Evolutionary conservation across 257 asterid genomes (phyloP).

Genomic region (Knoxia roxburghii): DNA sequence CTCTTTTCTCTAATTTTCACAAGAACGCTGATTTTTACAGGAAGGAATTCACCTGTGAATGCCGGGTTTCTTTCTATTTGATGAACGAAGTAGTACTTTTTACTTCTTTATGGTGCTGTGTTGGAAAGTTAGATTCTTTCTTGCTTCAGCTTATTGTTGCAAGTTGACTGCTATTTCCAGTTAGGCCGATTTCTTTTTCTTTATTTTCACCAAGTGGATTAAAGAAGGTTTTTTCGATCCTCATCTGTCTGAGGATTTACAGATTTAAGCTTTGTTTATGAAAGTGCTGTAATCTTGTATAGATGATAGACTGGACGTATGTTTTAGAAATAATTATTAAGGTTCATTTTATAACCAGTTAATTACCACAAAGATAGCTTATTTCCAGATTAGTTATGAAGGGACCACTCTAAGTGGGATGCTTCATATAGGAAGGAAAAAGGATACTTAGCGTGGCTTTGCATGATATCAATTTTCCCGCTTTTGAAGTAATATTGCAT

Average conservation of each 20-base stretch:
- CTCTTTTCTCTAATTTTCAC: background rate
- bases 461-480: conserved; percentile 14
- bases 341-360: background rate
- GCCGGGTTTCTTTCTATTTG: background rate
- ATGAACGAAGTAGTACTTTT: background rate
- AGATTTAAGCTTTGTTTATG: background rate
- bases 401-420: conserved; percentile 21
- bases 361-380: conserved; percentile 21
- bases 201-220: background rate
- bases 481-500: conserved; percentile 19
- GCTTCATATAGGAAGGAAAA: conserved; percentile 16
- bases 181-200: background rate
- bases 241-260: background rate
- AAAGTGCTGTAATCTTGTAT: background rate
- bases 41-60: background rate
- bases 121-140: background rate
- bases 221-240: background rate
- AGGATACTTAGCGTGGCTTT: conserved; percentile 11
- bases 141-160: background rate
- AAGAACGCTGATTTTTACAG: background rate
- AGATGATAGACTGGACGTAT: background rate
- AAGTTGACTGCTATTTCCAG: background rate
- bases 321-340: background rate
- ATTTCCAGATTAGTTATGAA: conserved; percentile 4
- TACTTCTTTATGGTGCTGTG: background rate